Base-by-base conservation (phyloP, 495 filamentous ascomycete species). In the Darksidea phi region DNA sequence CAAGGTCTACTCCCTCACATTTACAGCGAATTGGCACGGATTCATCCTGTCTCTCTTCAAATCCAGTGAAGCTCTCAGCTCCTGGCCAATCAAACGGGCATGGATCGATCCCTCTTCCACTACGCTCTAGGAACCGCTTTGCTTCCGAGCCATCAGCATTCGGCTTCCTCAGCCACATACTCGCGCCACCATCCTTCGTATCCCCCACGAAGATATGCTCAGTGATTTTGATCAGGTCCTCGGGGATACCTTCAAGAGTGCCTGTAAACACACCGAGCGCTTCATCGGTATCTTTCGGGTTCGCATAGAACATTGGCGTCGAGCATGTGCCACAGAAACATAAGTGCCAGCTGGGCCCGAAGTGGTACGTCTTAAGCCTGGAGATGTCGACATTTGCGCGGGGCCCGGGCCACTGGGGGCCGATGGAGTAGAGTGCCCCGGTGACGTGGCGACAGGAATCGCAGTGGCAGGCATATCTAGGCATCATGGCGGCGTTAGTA, bases 1-100 rank as follows among this genome's bases (percentile, higher is more conserved):
- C 58, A 59, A 80, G 76, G 6, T 73, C 66, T 8, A 84, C 74
- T 7, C 80, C 82, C 1, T 75, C 71, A 62, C 81, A 84, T 38
- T 79, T 75, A 53, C 82, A 85, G 10, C 60, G 54, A n/a, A 67
- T 57, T 21, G 59, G 48, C 6, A 67, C 6, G 8, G 20, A 8
- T 1, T 53, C 48, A 38, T 57, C 58, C 6, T 11, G 41, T 18
- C 36, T 48, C 17, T 32, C 28, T 21, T 57, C 48, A n/a, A 24
- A 48, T 10, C 50, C 43, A 15, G 53, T 50, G 1, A 51, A 34
- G 11, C 20, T 7, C 13, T 28, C 7, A 3, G 45, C 43, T 12
- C 26, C 18, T 28, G 60, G 60, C 60, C 60, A 63, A 45, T 49
- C 28, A 10, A 8, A 32, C 71, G 54, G n/a, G 72, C 43, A 18